Evolutionary conservation across 306 rosid species (phyloP), one percentile per base, ranked within the genome.

Genomic region (Sechiopsis laciniata): DNA sequence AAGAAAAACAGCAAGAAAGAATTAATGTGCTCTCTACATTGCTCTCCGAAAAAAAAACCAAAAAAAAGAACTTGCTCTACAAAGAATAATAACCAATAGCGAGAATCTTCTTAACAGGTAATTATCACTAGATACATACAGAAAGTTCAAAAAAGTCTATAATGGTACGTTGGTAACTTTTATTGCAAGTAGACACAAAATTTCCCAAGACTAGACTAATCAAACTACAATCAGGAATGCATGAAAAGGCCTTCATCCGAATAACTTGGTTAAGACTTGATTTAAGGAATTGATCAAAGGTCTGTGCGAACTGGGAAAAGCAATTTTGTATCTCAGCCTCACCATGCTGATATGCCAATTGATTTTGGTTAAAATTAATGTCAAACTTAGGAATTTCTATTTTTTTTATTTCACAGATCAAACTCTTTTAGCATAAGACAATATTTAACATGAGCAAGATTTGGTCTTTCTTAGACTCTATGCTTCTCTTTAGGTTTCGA

Each of bases 1-100:
- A 68, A 21, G 54, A 22, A 48, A 68, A 68, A 20, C 19, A 21
- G 73, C 42, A 68, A 68, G 56, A 68, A 48, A 68, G 40, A 21
- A 68, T 21, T 48, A 68, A 46, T 68, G 29, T 20, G 72, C 72
- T 45, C 13, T 63, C 67, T 29, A n/a, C n/a, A n/a, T n/a, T n/a
- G n/a, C n/a, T n/a, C n/a, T n/a, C n/a, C n/a, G n/a, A n/a, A n/a
- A n/a, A n/a, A n/a, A n/a, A n/a, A n/a, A n/a, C n/a, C n/a, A n/a
- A n/a, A n/a, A n/a, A n/a, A n/a, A n/a, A n/a, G n/a, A n/a, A n/a
- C n/a, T n/a, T 20, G 16, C 8, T 63, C 15, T 37, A 51, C 51
- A 37, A 63, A 8, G 24, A 63, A 63, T 63, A 63, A 63, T 63
- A 35, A 35, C 69, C 21, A 63, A 29, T 57, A 57, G 62, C 57